Evolutionary conservation across 768 basidiomycete genomes (phyloP).

Genomic region (Suillus paluster): DNA sequence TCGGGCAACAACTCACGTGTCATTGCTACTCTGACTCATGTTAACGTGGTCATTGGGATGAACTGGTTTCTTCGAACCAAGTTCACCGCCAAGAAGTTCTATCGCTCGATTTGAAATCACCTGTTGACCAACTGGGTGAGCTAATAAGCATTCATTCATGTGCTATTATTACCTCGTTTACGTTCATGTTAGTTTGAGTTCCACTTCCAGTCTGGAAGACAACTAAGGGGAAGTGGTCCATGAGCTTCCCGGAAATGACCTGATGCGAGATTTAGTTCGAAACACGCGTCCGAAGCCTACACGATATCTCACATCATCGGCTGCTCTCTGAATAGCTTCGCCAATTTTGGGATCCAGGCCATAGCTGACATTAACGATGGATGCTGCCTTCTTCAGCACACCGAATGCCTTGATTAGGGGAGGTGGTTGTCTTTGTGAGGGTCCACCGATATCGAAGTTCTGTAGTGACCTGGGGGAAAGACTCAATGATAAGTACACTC

Average conservation of each 20-base stretch:
- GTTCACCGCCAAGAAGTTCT: conserved; percentile 91
- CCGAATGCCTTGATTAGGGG: conserved; percentile 98
- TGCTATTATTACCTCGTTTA: conserved; percentile 74
- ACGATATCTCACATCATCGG: conserved; percentile 76
- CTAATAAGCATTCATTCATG: not conserved
- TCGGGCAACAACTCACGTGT: conserved; percentile 67
- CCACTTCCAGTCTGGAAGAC: conserved; percentile 99
- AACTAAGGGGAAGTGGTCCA: conserved; percentile 96
- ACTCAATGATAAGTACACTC: conserved; percentile 12
- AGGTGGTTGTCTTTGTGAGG: conserved; percentile 90
- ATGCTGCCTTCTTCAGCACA: conserved; percentile 95
- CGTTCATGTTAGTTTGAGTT: conserved; percentile 99
- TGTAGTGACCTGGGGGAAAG: conserved; percentile 72
- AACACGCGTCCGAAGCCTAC: not conserved
- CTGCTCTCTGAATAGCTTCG: conserved; percentile 87
- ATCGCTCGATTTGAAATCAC: conserved; percentile 99
- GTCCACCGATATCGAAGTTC: conserved; percentile 98
- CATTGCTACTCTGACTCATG: conserved; percentile 98
- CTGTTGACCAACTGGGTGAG: conserved; percentile 40
- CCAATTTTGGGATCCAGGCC: conserved; percentile 89
- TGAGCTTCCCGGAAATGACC: conserved; percentile 95
- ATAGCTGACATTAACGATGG: conserved; percentile 86
- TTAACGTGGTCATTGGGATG: conserved; percentile 99
- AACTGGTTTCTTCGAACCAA: conserved; percentile 96
- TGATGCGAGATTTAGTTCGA: conserved; percentile 32